phyloP scores from a whole-genome alignment of 495 filamentous ascomycete species.

The Aspergillus homomorphus region DNA sequence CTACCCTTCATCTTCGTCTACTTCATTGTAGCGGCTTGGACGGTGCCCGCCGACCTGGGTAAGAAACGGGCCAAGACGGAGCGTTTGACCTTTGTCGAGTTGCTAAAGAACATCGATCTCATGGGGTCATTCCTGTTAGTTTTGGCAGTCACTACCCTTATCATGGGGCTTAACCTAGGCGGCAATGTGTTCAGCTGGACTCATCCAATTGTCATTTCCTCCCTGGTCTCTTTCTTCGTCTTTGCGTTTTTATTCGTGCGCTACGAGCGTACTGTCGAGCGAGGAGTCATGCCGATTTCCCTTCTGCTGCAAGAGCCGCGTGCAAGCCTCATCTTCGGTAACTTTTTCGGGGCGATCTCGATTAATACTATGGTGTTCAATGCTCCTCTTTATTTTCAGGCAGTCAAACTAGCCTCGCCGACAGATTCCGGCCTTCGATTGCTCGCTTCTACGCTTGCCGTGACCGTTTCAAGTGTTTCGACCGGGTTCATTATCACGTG shows the following conservation, averaged over 20 bases:
- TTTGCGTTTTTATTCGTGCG: constrained; percentile 57
- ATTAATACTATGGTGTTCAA: constrained; percentile 74
- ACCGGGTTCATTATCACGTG: constrained; percentile 71
- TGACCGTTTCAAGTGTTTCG: constrained; percentile 57
- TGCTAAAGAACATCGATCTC: constrained; percentile 66
- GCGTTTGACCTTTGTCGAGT: constrained; percentile 47
- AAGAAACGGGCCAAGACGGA: constrained; percentile 46
- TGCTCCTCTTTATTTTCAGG: constrained; percentile 77
- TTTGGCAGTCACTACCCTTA: constrained; percentile 60
- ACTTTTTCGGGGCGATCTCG: constrained; percentile 61
- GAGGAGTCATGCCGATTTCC: constrained; percentile 69
- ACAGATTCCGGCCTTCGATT: constrained; percentile 71
- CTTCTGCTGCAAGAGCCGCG: constrained; percentile 59
- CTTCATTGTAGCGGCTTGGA: constrained; percentile 51
- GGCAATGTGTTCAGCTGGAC: constrained; percentile 75
- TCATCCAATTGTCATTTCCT: constrained; percentile 65
- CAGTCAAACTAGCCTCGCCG: constrained; percentile 67
- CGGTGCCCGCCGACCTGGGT: constrained; percentile 60
- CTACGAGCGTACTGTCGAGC: constrained; percentile 56
- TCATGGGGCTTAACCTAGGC: constrained; percentile 72
- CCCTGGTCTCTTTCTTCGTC: constrained; percentile 55
- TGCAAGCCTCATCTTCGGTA: constrained; percentile 65
- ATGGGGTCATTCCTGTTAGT: constrained; percentile 63
- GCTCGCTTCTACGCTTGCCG: constrained; percentile 55
- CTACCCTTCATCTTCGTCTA: constrained; percentile 61